Conservation (phyloP, 2,329 filamentous ascomycete genomes). For the Aaosphaeria arxii region DNA sequence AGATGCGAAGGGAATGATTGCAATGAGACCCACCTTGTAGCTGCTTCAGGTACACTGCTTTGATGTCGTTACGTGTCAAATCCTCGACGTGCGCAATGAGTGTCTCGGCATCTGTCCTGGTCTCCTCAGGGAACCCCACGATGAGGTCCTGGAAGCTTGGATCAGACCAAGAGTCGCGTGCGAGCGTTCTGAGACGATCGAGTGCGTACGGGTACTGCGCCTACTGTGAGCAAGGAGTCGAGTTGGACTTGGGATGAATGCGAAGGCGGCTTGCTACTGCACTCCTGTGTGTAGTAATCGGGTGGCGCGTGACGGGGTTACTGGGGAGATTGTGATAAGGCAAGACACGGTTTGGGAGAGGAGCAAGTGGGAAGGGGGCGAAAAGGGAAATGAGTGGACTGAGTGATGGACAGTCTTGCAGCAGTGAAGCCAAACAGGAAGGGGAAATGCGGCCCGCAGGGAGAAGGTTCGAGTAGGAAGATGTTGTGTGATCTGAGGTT, state of each 20-base stretch:
- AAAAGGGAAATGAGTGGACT: slow-evolving; percentile 26
- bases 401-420: slow-evolving; percentile 5
- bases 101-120: slow-evolving; percentile 56
- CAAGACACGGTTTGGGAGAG: slow-evolving; percentile 10
- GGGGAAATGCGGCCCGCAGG: slow-evolving; percentile 19
- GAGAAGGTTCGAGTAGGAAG: slow-evolving; percentile 10
- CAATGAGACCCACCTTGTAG: slow-evolving; percentile 54
- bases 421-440: slow-evolving; percentile 12
- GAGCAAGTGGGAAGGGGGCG: slow-evolving; percentile 4
- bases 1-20: neutral
- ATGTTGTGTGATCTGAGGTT: neutral
- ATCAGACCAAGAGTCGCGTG: slow-evolving; percentile 65
- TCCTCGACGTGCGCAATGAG: slow-evolving; percentile 67
- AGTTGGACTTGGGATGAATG: slow-evolving; percentile 8
- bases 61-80: slow-evolving; percentile 69
- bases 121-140: slow-evolving; percentile 66
- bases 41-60: slow-evolving; percentile 72
- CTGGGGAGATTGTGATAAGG: neutral
- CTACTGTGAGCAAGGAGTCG: slow-evolving; percentile 25
- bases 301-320: neutral
- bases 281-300: neutral
- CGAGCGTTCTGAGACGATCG: slow-evolving; percentile 60
- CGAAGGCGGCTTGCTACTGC: slow-evolving; percentile 8
- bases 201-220: slow-evolving; percentile 75
- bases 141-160: slow-evolving; percentile 65